phyloP scores from a whole-genome alignment of 2,329 filamentous ascomycete genomes.

The Helotiales sp. region DNA sequence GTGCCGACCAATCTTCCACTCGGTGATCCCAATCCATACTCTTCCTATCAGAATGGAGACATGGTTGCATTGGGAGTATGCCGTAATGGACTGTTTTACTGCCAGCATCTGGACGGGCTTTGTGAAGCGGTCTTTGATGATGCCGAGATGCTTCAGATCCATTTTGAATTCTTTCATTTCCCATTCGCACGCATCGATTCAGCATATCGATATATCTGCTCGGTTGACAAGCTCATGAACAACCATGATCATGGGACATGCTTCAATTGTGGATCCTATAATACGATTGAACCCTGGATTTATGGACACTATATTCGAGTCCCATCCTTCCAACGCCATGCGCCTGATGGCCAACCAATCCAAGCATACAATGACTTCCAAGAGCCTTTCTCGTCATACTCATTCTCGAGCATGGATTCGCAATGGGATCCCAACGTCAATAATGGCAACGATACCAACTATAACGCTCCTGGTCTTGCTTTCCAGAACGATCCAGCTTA shows the following conservation, averaged over 20 bases:
- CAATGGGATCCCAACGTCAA: neutral
- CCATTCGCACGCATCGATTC: slow-evolving; percentile 28
- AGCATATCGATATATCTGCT: slow-evolving; percentile 24
- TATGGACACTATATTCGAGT: slow-evolving; percentile 29
- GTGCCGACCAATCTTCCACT: neutral
- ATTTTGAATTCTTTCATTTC: slow-evolving; percentile 31
- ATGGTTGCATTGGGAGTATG: slow-evolving; percentile 27
- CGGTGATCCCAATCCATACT: slow-evolving; percentile 20
- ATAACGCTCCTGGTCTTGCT: neutral
- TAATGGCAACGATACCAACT: neutral
- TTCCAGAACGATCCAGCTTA: neutral
- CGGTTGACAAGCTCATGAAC: slow-evolving; percentile 6
- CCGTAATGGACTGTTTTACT: slow-evolving; percentile 15
- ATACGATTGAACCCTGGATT: slow-evolving; percentile 26
- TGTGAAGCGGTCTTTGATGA: slow-evolving; percentile 22
- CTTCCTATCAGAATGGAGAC: slow-evolving; percentile 20
- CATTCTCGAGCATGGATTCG: neutral
- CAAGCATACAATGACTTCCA: neutral
- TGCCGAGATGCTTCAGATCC: slow-evolving; percentile 23
- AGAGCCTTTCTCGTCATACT: neutral
- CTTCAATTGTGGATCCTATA: slow-evolving; percentile 12
- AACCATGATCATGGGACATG: slow-evolving; percentile 12
- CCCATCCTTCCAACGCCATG: slow-evolving; percentile 10
- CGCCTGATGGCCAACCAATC: slow-evolving; percentile 16
- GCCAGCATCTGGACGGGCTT: slow-evolving; percentile 20